A percentile compares a stretch with the other conserved stretches of the same genome.
Conservation (phyloP, 164 flowering plant genomes). For the Stephania yunnanensis region DNA sequence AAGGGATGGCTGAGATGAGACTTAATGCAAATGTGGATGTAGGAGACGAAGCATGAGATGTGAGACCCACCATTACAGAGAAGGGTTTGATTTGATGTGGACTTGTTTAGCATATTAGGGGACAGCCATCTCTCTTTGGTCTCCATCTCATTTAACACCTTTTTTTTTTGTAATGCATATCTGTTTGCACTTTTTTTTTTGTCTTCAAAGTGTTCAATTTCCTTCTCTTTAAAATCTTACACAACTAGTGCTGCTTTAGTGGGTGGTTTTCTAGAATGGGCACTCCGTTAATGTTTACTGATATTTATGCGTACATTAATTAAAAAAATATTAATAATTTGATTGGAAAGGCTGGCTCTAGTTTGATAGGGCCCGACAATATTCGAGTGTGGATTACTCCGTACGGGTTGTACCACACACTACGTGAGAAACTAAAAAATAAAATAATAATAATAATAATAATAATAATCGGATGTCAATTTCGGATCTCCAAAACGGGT, state of each 20-base stretch:
- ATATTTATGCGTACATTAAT: too few species aligned
- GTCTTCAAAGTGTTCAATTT: neutral
- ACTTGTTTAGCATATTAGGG: constrained; percentile 37
- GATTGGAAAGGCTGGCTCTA: too few species aligned
- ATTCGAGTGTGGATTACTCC: too few species aligned
- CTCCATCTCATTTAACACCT: constrained; percentile 12
- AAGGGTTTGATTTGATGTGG: constrained; percentile 29
- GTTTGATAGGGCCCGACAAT: too few species aligned
- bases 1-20: constrained; percentile 1
- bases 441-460: too few species aligned
- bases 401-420: too few species aligned
- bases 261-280: neutral
- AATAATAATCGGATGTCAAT: too few species aligned
- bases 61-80: constrained; percentile 28
- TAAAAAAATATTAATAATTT: too few species aligned
- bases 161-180: neutral
- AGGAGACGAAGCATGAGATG: constrained; percentile 2
- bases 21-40: neutral
- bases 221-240: too few species aligned
- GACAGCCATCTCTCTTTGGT: constrained; percentile 27
- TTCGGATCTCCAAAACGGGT: too few species aligned
- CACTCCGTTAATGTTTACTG: too few species aligned
- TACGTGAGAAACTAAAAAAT: too few species aligned
- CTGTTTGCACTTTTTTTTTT: neutral
- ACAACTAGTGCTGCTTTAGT: neutral